Conservation (phyloP, 352 stramenopile genomes). For the Blastocystis sp. region DNA sequence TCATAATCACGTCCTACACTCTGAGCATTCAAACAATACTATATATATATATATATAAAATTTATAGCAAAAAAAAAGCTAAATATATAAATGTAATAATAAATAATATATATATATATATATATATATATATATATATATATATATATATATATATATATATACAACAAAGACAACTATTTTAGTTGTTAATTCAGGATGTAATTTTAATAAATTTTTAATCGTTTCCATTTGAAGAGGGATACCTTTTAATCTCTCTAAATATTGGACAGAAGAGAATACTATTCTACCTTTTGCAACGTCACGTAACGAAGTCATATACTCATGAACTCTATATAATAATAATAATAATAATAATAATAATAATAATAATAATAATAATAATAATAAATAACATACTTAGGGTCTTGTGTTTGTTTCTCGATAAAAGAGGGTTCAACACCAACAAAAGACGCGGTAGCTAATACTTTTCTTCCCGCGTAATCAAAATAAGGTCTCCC, state of each 20-base stretch:
- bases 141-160: no score
- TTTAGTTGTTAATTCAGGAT: constrained; percentile 57
- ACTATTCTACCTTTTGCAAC: constrained; percentile 47
- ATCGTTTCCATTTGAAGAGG: constrained; percentile 83
- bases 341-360: constrained; percentile 21
- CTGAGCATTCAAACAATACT: constrained; percentile 46
- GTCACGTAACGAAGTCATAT: constrained; percentile 19
- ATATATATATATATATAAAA: no score
- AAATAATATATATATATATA: no score
- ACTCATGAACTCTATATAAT: constrained; percentile 22
- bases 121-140: no score
- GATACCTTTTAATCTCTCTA: constrained; percentile 84
- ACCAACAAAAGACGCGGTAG: constrained; percentile 84
- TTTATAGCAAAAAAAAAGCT: no score
- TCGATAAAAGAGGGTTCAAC: constrained; percentile 64
- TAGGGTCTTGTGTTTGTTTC: constrained; percentile 41
- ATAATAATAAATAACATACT: constrained; percentile 10
- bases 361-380: background rate
- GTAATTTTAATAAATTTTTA: constrained; percentile 68
- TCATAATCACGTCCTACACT: constrained; percentile 71
- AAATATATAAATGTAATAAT: no score
- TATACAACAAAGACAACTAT: constrained; percentile 63
- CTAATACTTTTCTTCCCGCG: constrained; percentile 67
- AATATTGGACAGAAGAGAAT: constrained; percentile 66
- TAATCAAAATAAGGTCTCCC: constrained; percentile 75